These are phyloP conservation scores for Cajanus cajan DNA, from an alignment of 306 rosid genomes.

Conservation along the genomic window DNA sequence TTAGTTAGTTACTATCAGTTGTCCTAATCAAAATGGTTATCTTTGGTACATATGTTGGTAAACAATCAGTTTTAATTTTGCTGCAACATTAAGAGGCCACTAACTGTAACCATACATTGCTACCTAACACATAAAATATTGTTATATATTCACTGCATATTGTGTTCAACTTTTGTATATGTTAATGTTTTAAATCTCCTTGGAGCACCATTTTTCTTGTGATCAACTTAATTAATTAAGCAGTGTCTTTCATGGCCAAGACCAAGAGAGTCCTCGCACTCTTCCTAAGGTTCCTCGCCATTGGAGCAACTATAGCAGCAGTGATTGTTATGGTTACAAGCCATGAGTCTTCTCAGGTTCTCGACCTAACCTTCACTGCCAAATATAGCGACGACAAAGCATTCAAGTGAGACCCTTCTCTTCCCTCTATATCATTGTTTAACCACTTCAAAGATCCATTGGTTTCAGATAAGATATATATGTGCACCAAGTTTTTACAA, in stretches of 20 bases:
- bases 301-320: conserved; percentile 33
- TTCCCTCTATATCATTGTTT: too few species aligned
- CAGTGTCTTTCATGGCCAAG: conserved; percentile 14
- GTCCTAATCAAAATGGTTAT: conserved; percentile 1
- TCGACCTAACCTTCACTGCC: conserved; percentile 34
- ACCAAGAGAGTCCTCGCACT: conserved; percentile 15
- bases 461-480: too few species aligned
- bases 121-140: not conserved
- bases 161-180: not conserved
- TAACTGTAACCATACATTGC: not conserved
- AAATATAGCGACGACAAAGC: conserved; percentile 24
- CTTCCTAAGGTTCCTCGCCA: conserved; percentile 25
- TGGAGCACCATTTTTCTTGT: not conserved
- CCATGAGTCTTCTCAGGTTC: conserved; percentile 28
- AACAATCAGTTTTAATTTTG: not conserved
- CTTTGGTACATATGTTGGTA: not conserved
- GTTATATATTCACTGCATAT: not conserved
- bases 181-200: not conserved
- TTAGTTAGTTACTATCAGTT: not conserved
- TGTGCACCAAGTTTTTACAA: too few species aligned
- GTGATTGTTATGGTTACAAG: conserved; percentile 21
- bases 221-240: not conserved
- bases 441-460: too few species aligned
- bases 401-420: conserved; percentile 17
- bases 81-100: not conserved